phyloP scores from a whole-genome alignment of 768 basidiomycete species.

The Agaricus sinodeliciosus region DNA sequence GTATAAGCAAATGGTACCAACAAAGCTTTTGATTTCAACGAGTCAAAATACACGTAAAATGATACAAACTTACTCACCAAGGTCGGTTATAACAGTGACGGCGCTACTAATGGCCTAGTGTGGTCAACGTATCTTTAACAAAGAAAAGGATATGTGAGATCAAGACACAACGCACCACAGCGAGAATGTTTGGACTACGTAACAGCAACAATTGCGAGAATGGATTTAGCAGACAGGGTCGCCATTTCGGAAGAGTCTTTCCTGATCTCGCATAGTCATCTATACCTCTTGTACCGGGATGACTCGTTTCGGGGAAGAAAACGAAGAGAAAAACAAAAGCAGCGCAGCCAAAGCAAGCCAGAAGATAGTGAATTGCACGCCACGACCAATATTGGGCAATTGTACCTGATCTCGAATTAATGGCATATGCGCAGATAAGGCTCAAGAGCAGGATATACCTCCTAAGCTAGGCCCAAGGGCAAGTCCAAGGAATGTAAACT shows the following conservation, averaged over 20 bases:
- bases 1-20: background rate
- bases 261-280: constrained; percentile 31
- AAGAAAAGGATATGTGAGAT: background rate
- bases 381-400: constrained; percentile 59
- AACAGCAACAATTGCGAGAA: constrained; percentile 43
- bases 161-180: background rate
- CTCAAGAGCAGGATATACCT: constrained; percentile 23
- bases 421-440: background rate
- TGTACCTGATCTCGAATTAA: background rate
- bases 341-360: constrained; percentile 35
- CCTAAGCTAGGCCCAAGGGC: constrained; percentile 55
- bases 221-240: constrained; percentile 52
- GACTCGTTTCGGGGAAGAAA: constrained; percentile 60
- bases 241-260: constrained; percentile 13
- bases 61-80: constrained; percentile 23
- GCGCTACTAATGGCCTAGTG: constrained; percentile 24
- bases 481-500: constrained; percentile 53
- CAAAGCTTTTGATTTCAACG: constrained; percentile 34
- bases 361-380: constrained; percentile 46
- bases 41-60: background rate
- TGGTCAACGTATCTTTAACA: too few relatives aligned
- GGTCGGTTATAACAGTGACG: constrained; percentile 29
- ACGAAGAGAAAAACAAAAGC: constrained; percentile 32
- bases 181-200: constrained; percentile 53
- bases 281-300: constrained; percentile 49